A percentile compares a stretch with the other conserved stretches of the same genome.
phyloP scores from a whole-genome alignment of 768 basidiomycete species.

The Boletus vermiculosoides region DNA sequence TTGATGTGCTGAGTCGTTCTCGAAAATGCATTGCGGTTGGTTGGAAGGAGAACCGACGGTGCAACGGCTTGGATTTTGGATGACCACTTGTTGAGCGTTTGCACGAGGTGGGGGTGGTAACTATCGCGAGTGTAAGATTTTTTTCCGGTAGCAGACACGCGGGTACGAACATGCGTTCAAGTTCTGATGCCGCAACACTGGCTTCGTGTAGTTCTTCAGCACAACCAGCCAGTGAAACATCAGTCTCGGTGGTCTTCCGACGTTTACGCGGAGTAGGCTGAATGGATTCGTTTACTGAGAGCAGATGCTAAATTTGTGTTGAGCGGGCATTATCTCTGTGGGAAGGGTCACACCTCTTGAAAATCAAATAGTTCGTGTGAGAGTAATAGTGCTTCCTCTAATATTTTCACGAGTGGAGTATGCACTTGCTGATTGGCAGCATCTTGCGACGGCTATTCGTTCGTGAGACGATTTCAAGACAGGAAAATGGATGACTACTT shows the following conservation, averaged over 20 bases:
- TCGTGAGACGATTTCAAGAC: conserved; percentile 13
- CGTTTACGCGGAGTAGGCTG: conserved; percentile 57
- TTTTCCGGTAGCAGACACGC: neutral
- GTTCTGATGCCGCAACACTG: conserved; percentile 38
- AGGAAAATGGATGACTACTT: conserved; percentile 26
- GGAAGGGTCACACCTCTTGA: conserved; percentile 53
- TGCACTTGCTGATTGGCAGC: conserved; percentile 38
- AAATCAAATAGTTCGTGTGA: conserved; percentile 67
- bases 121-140: conserved; percentile 23
- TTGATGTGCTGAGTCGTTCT: conserved; percentile 55
- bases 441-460: conserved; percentile 33
- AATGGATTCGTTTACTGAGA: conserved; percentile 47
- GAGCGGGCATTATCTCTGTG: conserved; percentile 10
- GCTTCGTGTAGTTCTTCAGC: conserved; percentile 41
- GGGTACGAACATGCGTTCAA: conserved; percentile 54
- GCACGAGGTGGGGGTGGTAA: conserved; percentile 70
- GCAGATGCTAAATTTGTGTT: conserved; percentile 39
- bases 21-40: conserved; percentile 68
- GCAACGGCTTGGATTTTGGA: conserved; percentile 92
- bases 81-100: conserved; percentile 92
- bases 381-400: conserved; percentile 59
- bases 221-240: conserved; percentile 6
- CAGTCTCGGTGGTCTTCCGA: conserved; percentile 38
- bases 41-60: conserved; percentile 68
- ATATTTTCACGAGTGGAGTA: conserved; percentile 48